Conservation (phyloP, 805 yeast genomes). For the Pichia deserticola region DNA sequence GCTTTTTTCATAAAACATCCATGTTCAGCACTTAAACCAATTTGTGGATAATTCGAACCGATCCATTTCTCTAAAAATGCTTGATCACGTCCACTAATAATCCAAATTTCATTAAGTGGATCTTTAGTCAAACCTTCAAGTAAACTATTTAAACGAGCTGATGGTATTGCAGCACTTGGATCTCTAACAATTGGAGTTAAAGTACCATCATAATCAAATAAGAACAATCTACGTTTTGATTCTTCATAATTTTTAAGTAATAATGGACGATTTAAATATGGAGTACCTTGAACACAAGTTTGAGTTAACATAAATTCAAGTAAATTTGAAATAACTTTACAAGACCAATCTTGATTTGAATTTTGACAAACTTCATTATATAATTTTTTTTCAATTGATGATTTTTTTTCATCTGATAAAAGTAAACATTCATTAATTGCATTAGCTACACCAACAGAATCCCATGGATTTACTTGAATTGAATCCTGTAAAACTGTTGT, state of each 20-base stretch:
- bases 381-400: conserved; percentile 42
- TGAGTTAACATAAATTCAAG: conserved; percentile 27
- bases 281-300: conserved; percentile 52
- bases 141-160: conserved; percentile 56
- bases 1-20: conserved; percentile 88
- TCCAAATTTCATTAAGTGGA: conserved; percentile 84
- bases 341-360: conserved; percentile 79
- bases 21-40: conserved; percentile 94
- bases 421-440: conserved; percentile 63
- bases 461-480: conserved; percentile 93
- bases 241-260: conserved; percentile 50
- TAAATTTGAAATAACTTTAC: conserved; percentile 44
- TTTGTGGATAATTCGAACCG: conserved; percentile 50
- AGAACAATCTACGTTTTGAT: conserved; percentile 65
- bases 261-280: conserved; percentile 70
- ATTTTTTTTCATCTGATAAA: conserved; percentile 42
- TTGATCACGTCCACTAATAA: conserved; percentile 94
- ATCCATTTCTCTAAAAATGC: conserved; percentile 82
- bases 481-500: conserved; percentile 66
- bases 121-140: conserved; percentile 59
- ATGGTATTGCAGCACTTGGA: conserved; percentile 97
- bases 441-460: conserved; percentile 85
- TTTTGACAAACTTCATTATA: conserved; percentile 58
- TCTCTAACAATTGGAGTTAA: conserved; percentile 92
- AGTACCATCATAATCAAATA: conserved; percentile 97